A percentile compares a stretch with the other conserved stretches of the same genome.
phyloP scores from a whole-genome alignment of 768 basidiomycete genomes.

The Tylopilus balloui region DNA sequence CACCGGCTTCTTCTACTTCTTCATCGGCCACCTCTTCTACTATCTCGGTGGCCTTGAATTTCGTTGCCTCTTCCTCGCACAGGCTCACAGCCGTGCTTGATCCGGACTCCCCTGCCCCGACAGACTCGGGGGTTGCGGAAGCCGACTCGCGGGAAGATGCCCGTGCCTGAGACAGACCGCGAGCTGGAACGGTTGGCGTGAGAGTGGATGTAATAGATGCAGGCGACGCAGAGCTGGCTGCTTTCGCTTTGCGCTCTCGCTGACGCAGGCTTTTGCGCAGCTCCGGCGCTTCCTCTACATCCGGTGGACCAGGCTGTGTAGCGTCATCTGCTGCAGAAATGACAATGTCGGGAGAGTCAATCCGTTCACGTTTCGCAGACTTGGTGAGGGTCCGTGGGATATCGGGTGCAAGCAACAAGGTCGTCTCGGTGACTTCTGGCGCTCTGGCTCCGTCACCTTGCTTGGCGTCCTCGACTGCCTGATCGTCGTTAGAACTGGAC shows the following conservation, averaged over 20 bases:
- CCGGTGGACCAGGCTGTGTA: slow-evolving; percentile 12
- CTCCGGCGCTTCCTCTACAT: slow-evolving; percentile 20
- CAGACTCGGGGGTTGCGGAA: slow-evolving; percentile 23
- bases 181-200: slow-evolving; percentile 23
- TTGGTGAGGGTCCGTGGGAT: slow-evolving; percentile 3
- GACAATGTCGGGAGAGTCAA: slow-evolving; percentile 15
- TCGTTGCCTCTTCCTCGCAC: slow-evolving; percentile 26
- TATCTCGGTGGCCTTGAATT: slow-evolving; percentile 15
- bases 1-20: slow-evolving; percentile 14
- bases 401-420: slow-evolving; percentile 22
- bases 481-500: slow-evolving; percentile 4
- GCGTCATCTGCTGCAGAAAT: slow-evolving; percentile 7
- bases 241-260: slow-evolving; percentile 24
- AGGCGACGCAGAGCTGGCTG: slow-evolving; percentile 19
- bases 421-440: neutral
- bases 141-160: slow-evolving; percentile 25
- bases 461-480: slow-evolving; percentile 2
- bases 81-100: slow-evolving; percentile 34
- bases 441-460: neutral
- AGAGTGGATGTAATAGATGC: slow-evolving; percentile 28
- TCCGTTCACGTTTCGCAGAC: slow-evolving; percentile 22
- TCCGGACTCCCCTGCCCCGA: slow-evolving; percentile 27
- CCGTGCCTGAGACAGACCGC: slow-evolving; percentile 18
- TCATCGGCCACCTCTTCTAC: slow-evolving; percentile 13
- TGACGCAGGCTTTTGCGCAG: slow-evolving; percentile 31